Percentiles rank a stretch among this genome's conserved stretches.
These are phyloP conservation scores for Massariosphaeria phaeospora DNA, from an alignment of 495 filamentous ascomycete genomes.

Conservation along the genomic window DNA sequence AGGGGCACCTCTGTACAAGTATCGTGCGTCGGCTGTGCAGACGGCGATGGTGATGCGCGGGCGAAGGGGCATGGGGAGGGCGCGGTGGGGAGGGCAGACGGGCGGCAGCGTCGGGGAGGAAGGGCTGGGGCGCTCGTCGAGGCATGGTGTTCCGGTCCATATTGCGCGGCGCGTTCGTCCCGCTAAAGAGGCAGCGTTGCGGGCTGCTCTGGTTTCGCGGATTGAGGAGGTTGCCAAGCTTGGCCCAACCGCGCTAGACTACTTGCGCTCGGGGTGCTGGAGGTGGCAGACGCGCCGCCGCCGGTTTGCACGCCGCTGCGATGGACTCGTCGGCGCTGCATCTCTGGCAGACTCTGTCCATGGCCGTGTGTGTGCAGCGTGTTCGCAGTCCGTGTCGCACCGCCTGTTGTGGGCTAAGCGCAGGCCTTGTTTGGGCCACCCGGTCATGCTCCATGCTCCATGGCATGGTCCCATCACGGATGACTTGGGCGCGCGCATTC, in stretches of 20 bases:
- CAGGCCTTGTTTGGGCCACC: constrained; percentile 7
- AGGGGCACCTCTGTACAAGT: background rate
- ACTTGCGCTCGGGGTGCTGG: background rate
- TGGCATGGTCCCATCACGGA: no score
- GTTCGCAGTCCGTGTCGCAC: constrained; percentile 15
- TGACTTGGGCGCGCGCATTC: no score
- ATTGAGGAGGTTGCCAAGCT: background rate
- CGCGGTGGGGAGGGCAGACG: background rate
- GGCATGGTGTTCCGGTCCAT: constrained; percentile 4
- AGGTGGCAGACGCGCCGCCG: background rate
- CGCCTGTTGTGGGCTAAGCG: constrained; percentile 7
- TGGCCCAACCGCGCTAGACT: background rate
- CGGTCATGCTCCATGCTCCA: no score
- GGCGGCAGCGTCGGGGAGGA: background rate
- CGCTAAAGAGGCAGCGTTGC: background rate
- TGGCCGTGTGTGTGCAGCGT: background rate
- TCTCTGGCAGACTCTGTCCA: background rate
- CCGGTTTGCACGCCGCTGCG: background rate
- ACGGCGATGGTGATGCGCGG: background rate
- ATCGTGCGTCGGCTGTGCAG: background rate
- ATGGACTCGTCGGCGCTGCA: background rate
- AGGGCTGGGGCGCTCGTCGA: no score
- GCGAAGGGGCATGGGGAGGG: background rate
- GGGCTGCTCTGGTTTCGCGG: background rate
- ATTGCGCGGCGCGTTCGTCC: background rate